phyloP scores from a whole-genome alignment of 2,329 filamentous ascomycete genomes.

The Colletotrichum neosansevieriae region DNA sequence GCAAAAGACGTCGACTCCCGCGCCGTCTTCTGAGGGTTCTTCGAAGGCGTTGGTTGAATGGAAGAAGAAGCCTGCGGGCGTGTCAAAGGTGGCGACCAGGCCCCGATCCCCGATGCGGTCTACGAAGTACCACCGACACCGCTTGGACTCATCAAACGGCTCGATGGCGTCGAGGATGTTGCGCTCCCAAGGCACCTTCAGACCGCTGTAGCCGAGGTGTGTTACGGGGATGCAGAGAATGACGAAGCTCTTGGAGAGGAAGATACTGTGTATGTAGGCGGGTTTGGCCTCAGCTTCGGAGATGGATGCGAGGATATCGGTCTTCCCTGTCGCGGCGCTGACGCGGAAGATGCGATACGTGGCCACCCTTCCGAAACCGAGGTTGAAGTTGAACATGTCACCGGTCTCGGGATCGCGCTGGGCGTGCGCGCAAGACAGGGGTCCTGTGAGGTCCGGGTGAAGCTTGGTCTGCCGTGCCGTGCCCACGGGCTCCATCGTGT shows the following conservation, averaged over 20 bases:
- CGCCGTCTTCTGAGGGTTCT: slow-evolving; percentile 55
- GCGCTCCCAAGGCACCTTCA: slow-evolving; percentile 71
- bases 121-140: slow-evolving; percentile 79
- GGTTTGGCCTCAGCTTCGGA: slow-evolving; percentile 56
- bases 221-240: slow-evolving; percentile 80
- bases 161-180: slow-evolving; percentile 78
- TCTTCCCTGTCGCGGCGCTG: slow-evolving; percentile 71
- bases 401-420: slow-evolving; percentile 78
- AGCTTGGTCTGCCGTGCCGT: slow-evolving; percentile 70
- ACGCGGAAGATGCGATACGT: slow-evolving; percentile 79
- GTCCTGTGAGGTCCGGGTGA: slow-evolving; percentile 76
- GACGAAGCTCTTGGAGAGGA: slow-evolving; percentile 77
- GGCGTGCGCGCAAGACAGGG: slow-evolving; percentile 77
- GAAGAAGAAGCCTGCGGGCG: slow-evolving; percentile 80
- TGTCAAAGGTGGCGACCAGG: slow-evolving; percentile 76
- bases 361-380: slow-evolving; percentile 68
- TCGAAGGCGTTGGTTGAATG: slow-evolving; percentile 85
- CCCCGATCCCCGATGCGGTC: slow-evolving; percentile 73
- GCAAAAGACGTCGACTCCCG: slow-evolving; percentile 66
- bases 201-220: slow-evolving; percentile 68
- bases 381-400: slow-evolving; percentile 85
- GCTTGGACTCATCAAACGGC: slow-evolving; percentile 67
- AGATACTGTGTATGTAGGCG: slow-evolving; percentile 87
- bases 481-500: slow-evolving; percentile 79
- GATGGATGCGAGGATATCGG: slow-evolving; percentile 78